These are phyloP conservation scores for Wickerhamomyces kurtzmanii DNA, from an alignment of 805 yeast genomes.

Conservation along the genomic window DNA sequence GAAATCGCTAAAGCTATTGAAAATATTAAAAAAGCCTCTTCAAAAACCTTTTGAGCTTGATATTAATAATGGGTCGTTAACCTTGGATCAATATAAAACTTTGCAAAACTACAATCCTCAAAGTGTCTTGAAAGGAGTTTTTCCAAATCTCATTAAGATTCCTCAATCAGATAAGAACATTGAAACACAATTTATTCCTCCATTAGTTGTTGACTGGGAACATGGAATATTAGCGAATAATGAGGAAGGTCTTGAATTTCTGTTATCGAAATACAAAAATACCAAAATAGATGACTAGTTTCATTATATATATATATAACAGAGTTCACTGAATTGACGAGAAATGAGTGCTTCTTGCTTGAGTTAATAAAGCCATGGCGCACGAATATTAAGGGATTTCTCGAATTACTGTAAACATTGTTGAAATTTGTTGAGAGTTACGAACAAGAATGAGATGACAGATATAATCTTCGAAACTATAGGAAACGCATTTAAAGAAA, in stretches of 20 bases:
- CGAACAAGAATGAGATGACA: no score
- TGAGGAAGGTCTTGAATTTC: constrained; percentile 28
- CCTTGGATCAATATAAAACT: constrained; percentile 4
- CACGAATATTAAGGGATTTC: no score
- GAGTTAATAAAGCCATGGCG: no score
- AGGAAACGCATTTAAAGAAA: constrained; percentile 3
- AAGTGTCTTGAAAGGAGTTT: constrained; percentile 8
- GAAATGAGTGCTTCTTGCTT: no score
- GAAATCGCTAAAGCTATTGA: constrained; percentile 10
- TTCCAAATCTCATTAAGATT: constrained; percentile 11
- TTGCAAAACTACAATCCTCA: no score
- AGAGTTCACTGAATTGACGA: no score
- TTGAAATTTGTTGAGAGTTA: no score
- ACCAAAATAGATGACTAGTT: no score
- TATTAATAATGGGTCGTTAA: constrained; percentile 13
- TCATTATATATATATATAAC: no score
- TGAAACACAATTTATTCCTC: constrained; percentile 23
- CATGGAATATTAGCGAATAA: constrained; percentile 43
- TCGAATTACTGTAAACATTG: no score
- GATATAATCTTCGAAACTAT: no score
- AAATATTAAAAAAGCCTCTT: constrained; percentile 11
- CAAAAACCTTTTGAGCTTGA: constrained; percentile 15
- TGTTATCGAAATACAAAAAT: no score
- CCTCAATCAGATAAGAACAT: constrained; percentile 5
- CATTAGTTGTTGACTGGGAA: constrained; percentile 57